phyloP scores from a whole-genome alignment of 768 basidiomycete genomes.

The Agrocybe pediades region DNA sequence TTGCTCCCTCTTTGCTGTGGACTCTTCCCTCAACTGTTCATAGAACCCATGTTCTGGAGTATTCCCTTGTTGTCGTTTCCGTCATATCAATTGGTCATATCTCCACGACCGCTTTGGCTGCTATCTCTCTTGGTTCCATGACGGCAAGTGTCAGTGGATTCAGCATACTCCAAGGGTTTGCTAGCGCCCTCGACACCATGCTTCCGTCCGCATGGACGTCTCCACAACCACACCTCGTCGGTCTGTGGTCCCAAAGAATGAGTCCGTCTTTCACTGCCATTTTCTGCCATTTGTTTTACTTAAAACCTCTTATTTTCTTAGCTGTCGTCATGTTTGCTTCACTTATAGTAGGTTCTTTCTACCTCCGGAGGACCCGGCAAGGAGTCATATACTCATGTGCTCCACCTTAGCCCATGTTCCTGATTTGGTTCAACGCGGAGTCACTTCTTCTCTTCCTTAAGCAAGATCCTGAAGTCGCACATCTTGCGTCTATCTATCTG shows the following conservation, averaged over 20 bases:
- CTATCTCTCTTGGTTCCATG: constrained; percentile 74
- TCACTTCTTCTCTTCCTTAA: constrained; percentile 69
- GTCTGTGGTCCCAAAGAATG: constrained; percentile 91
- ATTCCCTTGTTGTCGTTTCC: constrained; percentile 80
- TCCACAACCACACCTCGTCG: constrained; percentile 77
- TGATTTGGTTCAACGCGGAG: constrained; percentile 87
- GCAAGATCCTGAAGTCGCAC: constrained; percentile 85
- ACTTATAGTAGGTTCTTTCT: constrained; percentile 54
- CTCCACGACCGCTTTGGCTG: constrained; percentile 87
- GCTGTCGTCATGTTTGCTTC: constrained; percentile 61
- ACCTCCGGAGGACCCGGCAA: constrained; percentile 6
- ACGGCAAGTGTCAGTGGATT: constrained; percentile 74
- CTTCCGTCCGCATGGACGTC: constrained; percentile 97
- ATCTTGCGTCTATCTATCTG: constrained; percentile 75
- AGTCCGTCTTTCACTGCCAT: constrained; percentile 44
- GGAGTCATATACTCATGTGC: constrained; percentile 19
- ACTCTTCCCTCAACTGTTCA: background rate
- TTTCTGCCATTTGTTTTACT: background rate
- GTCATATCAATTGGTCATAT: constrained; percentile 91
- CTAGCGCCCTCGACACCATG: constrained; percentile 88
- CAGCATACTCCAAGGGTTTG: constrained; percentile 80
- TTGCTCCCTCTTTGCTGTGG: background rate
- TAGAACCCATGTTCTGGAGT: constrained; percentile 83
- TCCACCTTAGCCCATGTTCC: constrained; percentile 46
- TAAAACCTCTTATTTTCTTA: constrained; percentile 24